Base-by-base conservation (phyloP, 2,329 filamentous ascomycete genomes). In the Exophiala bonariae region DNA sequence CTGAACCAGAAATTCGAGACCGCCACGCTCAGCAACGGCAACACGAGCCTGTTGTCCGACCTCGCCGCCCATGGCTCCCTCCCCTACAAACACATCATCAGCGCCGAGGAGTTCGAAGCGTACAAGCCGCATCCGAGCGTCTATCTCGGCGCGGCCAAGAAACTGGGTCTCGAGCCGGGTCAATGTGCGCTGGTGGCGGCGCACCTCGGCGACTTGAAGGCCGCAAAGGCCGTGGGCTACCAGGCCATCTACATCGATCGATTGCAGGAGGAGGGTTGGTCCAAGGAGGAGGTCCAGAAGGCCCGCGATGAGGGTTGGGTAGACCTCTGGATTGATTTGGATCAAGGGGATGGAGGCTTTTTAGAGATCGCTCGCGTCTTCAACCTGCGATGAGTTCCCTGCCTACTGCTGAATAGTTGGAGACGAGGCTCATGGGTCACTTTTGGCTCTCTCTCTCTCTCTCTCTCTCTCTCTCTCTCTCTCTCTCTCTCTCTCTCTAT, bases 161-260 rank as follows among this genome's bases (percentile, higher is more conserved):
- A 71, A 55, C 66, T 91, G 42, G 79, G 77, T 0, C 52, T 83
- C 33, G 58, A 76, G 50, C 78, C 83, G 0, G 63, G 64, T 2
- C 75, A 90, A 60, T 85, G 88, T 47, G 85, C 81, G 16, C 82
- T 93, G 80, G 86, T 93, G 16, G 88, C 89, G 13, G 83, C 87
- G 30, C 87, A 92, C 67, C 68, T 92, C 48, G 65, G 61, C 4
- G 88, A 92, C 65, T 67, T 93, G 44, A 70, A 79, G 50, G 85
- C 78, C 0, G 88, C 88, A 3, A 81, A 81, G 58, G 62, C 59
- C 2, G 76, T 73, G 50, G 88, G 88, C 0, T 69, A 90, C 50
- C 74, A 78, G 58, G 88, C 86, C 0, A 74, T 93, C 2, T 93
- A 90, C 62, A 80, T 93, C 2, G 86, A 88, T 68, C 73, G 88